Conservation (phyloP, 2,329 filamentous ascomycete genomes). For the Geoglossum cookeanum region DNA sequence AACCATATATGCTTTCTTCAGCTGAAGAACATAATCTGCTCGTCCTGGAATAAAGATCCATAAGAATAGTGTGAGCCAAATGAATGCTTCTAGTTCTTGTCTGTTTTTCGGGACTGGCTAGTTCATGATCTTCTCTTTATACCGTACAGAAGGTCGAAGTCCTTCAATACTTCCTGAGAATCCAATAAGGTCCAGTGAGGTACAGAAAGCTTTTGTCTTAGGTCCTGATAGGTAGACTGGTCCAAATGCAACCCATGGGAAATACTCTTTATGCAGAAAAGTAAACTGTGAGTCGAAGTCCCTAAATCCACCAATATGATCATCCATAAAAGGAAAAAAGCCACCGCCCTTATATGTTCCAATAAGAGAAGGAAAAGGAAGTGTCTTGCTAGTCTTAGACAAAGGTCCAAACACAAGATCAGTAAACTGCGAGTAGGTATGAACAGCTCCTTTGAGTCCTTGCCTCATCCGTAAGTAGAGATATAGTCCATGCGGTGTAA, state of each 20-base stretch:
- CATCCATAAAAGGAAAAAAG: background rate
- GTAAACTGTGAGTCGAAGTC: background rate
- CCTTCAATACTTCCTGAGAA: background rate
- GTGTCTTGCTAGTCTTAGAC: background rate
- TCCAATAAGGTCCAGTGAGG: background rate
- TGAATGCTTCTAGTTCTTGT: background rate
- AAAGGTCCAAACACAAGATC: conserved; percentile 3
- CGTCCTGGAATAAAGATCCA: background rate
- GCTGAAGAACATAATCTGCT: background rate
- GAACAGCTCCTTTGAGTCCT: background rate
- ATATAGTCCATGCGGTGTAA: background rate
- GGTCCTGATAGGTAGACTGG: background rate
- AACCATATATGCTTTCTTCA: background rate
- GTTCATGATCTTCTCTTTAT: background rate
- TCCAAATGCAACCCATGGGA: background rate
- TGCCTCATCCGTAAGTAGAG: background rate
- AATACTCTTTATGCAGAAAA: background rate
- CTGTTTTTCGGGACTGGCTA: background rate
- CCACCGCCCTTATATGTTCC: background rate
- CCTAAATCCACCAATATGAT: background rate
- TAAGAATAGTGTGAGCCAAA: background rate
- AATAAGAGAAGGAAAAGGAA: background rate
- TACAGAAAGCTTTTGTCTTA: background rate
- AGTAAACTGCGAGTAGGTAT: background rate
- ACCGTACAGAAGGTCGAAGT: background rate